Percentiles rank a stretch among this genome's conserved stretches.
Conservation (phyloP, 2,329 filamentous ascomycete species). For the Penicillium sp. region DNA sequence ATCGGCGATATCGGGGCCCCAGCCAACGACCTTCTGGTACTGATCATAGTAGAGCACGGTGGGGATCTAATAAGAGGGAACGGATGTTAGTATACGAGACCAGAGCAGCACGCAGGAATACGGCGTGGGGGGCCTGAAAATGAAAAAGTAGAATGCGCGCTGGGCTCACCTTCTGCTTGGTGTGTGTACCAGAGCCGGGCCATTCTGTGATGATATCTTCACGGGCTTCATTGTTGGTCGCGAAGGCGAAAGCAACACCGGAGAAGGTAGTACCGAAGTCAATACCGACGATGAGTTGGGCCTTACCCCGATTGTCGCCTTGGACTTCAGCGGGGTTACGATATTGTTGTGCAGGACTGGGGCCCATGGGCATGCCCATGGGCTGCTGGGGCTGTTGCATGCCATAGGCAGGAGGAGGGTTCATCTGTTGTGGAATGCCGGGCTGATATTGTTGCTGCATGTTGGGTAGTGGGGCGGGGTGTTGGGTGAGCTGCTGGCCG, state of each 20-base stretch:
- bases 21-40: slow-evolving; percentile 99
- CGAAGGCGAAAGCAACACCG: slow-evolving; percentile 89
- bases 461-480: slow-evolving; percentile 55
- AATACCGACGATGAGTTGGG: slow-evolving; percentile 97
- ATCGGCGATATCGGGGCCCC: slow-evolving; percentile 97
- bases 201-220: slow-evolving; percentile 99
- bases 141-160: not conserved
- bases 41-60: slow-evolving; percentile 99
- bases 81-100: not conserved
- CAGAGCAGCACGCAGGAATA: no score
- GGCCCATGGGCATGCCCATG: slow-evolving; percentile 32
- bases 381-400: slow-evolving; percentile 38
- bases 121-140: not conserved
- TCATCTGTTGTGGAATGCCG: slow-evolving; percentile 36
- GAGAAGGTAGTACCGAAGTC: slow-evolving; percentile 99
- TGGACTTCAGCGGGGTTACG: slow-evolving; percentile 70
- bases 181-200: slow-evolving; percentile 96
- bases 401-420: slow-evolving; percentile 51
- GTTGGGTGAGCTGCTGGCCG: slow-evolving; percentile 46
- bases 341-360: slow-evolving; percentile 34
- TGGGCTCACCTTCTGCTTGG: slow-evolving; percentile 86
- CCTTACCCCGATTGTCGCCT: slow-evolving; percentile 85
- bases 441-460: slow-evolving; percentile 44
- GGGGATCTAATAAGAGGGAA: slow-evolving; percentile 67
- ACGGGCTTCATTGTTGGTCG: slow-evolving; percentile 95